phyloP scores from a whole-genome alignment of 2,329 filamentous ascomycete species.

The Diaporthe sp. region DNA sequence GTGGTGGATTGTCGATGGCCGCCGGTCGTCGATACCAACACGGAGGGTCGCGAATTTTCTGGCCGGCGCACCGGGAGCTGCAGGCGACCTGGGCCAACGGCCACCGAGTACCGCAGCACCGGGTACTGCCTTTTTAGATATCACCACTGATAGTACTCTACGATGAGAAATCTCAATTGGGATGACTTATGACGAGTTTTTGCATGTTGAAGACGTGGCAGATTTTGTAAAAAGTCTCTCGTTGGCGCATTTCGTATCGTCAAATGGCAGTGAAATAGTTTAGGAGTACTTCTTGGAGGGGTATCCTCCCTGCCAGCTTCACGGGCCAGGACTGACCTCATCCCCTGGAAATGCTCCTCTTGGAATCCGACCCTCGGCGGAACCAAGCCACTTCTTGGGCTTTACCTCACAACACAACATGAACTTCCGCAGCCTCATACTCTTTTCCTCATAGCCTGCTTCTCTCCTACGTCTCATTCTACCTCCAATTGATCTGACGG shows the following conservation, averaged over 20 bases:
- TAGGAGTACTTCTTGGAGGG: neutral
- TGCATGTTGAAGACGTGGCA: too few relatives aligned
- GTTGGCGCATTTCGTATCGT: neutral
- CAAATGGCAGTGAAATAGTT: neutral
- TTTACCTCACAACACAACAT: neutral
- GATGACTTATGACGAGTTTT: neutral
- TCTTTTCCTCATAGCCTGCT: neutral
- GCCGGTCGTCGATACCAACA: slow-evolving; percentile 5
- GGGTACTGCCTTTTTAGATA: neutral
- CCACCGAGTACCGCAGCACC: neutral
- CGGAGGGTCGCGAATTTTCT: slow-evolving; percentile 28
- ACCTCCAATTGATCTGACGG: neutral
- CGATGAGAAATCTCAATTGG: neutral
- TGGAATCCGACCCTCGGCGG: neutral
- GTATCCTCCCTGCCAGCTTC: slow-evolving; percentile 3
- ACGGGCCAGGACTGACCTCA: slow-evolving; percentile 29
- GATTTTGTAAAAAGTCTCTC: neutral
- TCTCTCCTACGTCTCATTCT: neutral
- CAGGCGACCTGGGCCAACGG: neutral
- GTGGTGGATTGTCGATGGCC: slow-evolving; percentile 14
- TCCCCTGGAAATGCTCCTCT: slow-evolving; percentile 12
- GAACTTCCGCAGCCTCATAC: neutral
- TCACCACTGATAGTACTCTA: neutral
- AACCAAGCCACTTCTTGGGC: neutral
- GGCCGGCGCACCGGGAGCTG: slow-evolving; percentile 27